Conservation (phyloP, 306 rosid species). For the Boehmeria nivea region DNA sequence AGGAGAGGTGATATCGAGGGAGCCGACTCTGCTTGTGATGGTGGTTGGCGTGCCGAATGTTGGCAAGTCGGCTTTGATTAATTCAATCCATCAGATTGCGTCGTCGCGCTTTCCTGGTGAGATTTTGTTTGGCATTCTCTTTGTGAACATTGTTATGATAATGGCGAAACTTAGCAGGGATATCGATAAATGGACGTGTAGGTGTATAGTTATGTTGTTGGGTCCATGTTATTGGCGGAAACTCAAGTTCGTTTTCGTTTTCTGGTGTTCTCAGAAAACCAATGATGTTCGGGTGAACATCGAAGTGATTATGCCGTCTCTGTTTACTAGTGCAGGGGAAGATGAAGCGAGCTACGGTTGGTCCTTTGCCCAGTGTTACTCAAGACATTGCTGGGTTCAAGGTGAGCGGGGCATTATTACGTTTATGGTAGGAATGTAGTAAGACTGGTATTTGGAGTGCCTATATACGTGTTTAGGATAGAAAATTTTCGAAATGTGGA, state of each 20-base stretch:
- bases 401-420: constrained; percentile 28
- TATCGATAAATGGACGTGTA: no score
- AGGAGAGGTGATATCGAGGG: constrained; percentile 68
- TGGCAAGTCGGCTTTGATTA: constrained; percentile 83
- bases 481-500: no score
- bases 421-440: background rate
- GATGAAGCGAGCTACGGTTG: constrained; percentile 84
- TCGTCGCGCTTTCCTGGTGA: constrained; percentile 65
- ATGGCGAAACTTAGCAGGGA: no score
- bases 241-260: no score
- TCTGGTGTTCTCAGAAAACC: no score
- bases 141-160: no score
- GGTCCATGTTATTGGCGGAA: no score
- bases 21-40: constrained; percentile 90
- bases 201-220: no score
- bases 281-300: background rate
- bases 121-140: no score
- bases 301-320: constrained; percentile 18
- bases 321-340: constrained; percentile 64
- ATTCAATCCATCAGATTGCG: constrained; percentile 77
- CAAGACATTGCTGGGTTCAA: constrained; percentile 92
- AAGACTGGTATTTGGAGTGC: no score
- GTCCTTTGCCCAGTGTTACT: constrained; percentile 90
- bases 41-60: constrained; percentile 95
- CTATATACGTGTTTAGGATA: no score